Evolutionary conservation across 1,284 basidiomycete genomes (phyloP).

Genomic region (Fomitiporia mediterranea): DNA sequence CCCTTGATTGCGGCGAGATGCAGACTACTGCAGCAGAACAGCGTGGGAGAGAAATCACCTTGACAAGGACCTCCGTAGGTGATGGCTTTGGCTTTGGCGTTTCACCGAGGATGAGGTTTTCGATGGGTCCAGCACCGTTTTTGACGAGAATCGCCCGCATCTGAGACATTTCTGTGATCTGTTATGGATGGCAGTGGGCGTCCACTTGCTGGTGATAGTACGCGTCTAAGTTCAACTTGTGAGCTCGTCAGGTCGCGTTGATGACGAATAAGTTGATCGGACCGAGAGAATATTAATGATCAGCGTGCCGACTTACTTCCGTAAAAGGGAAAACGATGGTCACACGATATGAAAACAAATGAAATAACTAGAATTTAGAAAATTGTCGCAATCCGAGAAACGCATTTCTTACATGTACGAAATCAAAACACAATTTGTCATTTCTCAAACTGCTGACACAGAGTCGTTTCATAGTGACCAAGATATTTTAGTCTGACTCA

Average conservation of each 20-base stretch:
- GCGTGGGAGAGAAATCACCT: slow-evolving; percentile 42
- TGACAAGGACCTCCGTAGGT: slow-evolving; percentile 68
- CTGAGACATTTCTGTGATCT: slow-evolving; percentile 16
- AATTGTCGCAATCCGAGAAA: too few species aligned
- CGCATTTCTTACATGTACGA: too few species aligned
- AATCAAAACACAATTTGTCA: too few species aligned
- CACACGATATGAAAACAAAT: neutral
- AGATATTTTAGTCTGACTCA: too few species aligned
- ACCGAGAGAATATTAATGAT: neutral
- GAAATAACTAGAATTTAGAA: neutral
- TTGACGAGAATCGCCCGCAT: slow-evolving; percentile 88
- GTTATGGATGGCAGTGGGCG: neutral
- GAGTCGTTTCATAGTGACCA: too few species aligned
- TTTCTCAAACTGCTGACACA: too few species aligned
- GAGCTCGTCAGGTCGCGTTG: neutral
- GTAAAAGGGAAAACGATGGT: neutral
- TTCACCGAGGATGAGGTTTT: slow-evolving; percentile 79
- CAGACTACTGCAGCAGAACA: neutral
- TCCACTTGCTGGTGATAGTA: too few species aligned
- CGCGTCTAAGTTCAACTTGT: too few species aligned
- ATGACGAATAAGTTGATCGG: slow-evolving; percentile 4
- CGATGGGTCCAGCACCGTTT: slow-evolving; percentile 71
- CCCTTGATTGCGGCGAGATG: neutral
- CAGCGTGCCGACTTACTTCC: neutral
- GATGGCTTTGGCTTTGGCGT: slow-evolving; percentile 53